Conservation (phyloP, 176 grass and related monocot genomes). For the Rhynchospora pubera region DNA sequence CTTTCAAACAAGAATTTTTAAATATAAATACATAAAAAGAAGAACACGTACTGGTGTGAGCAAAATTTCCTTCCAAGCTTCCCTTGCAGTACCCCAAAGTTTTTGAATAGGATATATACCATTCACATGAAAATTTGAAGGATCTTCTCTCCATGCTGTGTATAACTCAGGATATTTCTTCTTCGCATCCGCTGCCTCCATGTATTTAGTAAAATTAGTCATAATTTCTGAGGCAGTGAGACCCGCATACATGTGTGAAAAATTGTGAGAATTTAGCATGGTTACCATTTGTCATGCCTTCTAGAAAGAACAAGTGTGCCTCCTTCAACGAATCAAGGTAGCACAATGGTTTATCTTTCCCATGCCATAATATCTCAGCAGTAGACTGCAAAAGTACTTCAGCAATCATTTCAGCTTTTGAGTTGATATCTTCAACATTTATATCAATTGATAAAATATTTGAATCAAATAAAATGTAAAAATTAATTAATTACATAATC, state of each 20-base stretch:
- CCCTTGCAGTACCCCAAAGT: too few species aligned
- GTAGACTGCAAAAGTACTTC: conserved; percentile 44
- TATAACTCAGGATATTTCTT: conserved; percentile 68
- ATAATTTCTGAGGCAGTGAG: background rate
- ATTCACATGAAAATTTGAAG: conserved; percentile 66
- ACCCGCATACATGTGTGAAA: background rate
- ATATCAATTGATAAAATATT: background rate
- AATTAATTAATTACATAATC: background rate
- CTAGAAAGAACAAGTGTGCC: conserved; percentile 73
- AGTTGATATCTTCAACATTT: background rate
- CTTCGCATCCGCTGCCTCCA: conserved; percentile 88
- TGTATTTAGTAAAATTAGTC: conserved; percentile 26
- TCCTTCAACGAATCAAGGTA: conserved; percentile 86
- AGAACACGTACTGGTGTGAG: conserved; percentile 38
- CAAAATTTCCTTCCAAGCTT: background rate
- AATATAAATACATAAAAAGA: background rate
- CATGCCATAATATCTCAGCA: conserved; percentile 53
- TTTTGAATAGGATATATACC: conserved; percentile 12
- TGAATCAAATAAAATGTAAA: background rate
- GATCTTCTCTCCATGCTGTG: conserved; percentile 71
- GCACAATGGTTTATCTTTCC: conserved; percentile 52
- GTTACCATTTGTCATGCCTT: conserved; percentile 88
- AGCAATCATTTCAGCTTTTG: background rate
- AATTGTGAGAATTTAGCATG: conserved; percentile 4
- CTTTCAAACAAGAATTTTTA: background rate